Base-by-base conservation (phyloP, 768 basidiomycete species). In the Termitomyces sp. region DNA sequence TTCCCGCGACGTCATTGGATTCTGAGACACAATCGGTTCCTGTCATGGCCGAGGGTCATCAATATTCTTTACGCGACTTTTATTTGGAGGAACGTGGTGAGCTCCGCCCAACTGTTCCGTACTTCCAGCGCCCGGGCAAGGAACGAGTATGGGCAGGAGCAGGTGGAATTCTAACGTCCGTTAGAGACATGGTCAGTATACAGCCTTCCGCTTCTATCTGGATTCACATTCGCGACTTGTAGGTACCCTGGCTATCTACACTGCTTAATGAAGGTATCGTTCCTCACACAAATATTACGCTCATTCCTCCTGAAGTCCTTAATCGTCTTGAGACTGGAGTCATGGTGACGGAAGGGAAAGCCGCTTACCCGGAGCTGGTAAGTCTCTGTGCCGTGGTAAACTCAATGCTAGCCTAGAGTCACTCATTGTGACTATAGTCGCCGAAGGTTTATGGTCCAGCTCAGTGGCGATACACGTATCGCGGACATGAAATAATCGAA, bases 101-200 rank as follows among this genome's bases (percentile, higher is more conserved):
- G 6, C 59, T 65, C 1, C 66, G 65, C 0, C 63, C 75, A 4
- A 73, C 72, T 7, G 66, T 77, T 3, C 78, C 76, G 0, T 77
- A 76, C 57, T 76, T 75, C 49, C 66, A 66, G 28, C 67, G 74
- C 6, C 73, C 74, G 0, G 76, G 76, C 2, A 70, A 77, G 52
- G 77, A 75, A 61, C 58, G 40, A 7, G 68, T 71, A 1, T 75
- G 74, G 73, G 74, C 77, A 3, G 77, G 77, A 4, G 74, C 77
- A 0, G 77, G 73, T 4, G 77, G 77, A 8, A 64, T 78, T 2
- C 55, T 78, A 1, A 70, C 68, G 2, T 76, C 75, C 7, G 72
- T 76, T 0, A 64, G 73, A 22, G 77, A 80, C 61, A 60, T 80
- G 67, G 77, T 76, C 56, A 22, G 33, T 44, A 42, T 42, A n/a